Conservation (phyloP, 768 basidiomycete genomes). For the Mrakia frigida region DNA sequence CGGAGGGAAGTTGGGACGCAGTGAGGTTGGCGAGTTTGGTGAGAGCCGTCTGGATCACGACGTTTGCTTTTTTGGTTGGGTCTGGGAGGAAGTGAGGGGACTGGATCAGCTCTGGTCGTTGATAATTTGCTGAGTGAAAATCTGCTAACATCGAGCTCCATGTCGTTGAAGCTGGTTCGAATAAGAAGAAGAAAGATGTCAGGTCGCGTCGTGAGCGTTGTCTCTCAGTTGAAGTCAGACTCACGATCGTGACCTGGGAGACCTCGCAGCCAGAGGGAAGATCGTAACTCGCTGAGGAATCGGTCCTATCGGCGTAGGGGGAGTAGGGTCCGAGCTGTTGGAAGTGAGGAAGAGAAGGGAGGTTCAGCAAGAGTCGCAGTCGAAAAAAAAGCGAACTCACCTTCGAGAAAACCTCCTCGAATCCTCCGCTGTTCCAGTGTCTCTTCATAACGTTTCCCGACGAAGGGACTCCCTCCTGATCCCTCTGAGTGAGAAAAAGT, state of each 20-base stretch:
- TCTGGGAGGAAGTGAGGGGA: slow-evolving; percentile 28
- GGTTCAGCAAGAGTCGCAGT: background rate
- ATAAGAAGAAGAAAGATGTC: background rate
- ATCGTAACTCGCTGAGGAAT: background rate
- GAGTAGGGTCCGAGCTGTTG: background rate
- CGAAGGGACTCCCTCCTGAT: too few relatives aligned
- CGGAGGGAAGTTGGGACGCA: slow-evolving; percentile 48
- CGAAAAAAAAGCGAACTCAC: background rate
- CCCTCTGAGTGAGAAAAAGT: too few relatives aligned
- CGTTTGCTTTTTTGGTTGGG: slow-evolving; percentile 56
- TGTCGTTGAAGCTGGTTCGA: slow-evolving; percentile 65
- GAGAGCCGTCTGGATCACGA: slow-evolving; percentile 51
- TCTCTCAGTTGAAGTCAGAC: background rate
- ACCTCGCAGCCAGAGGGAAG: background rate
- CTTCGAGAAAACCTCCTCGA: background rate
- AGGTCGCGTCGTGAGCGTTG: background rate
- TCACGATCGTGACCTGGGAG: background rate
- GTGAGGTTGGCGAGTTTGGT: slow-evolving; percentile 54
- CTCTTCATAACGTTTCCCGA: too few relatives aligned
- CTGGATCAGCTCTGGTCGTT: background rate
- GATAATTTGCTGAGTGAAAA: too few relatives aligned
- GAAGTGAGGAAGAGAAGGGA: background rate
- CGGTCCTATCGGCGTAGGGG: background rate
- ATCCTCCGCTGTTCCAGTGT: too few relatives aligned
- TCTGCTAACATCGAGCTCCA: slow-evolving; percentile 56